Evolutionary conservation across 352 stramenopile genomes (phyloP).

Genomic region (Phytophthora vignae): DNA sequence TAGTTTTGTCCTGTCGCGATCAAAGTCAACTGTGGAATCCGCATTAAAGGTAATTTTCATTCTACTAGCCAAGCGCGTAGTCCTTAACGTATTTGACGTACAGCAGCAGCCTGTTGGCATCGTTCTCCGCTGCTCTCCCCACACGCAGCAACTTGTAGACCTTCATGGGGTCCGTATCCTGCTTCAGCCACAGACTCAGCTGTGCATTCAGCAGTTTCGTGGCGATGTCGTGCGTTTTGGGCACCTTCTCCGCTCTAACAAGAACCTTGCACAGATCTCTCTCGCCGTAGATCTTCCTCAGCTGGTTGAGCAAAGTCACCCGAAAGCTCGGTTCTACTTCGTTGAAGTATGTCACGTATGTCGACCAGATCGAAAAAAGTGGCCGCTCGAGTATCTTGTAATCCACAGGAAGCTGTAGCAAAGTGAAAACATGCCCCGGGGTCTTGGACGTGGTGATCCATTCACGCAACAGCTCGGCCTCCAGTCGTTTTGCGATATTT

Average conservation of each 20-base stretch:
- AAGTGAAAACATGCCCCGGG: conserved; percentile 6
- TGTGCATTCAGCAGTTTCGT: conserved; percentile 6
- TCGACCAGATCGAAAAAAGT: conserved; percentile 18
- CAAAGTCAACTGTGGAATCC: too few relatives aligned
- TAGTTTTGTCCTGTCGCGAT: too few relatives aligned
- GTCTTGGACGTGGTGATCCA: conserved; percentile 6
- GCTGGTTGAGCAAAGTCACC: conserved; percentile 1
- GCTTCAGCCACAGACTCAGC: not conserved
- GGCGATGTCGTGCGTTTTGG: conserved; percentile 11
- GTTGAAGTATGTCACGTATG: conserved; percentile 11
- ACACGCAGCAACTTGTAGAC: conserved; percentile 1
- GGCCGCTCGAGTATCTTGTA: conserved; percentile 6
- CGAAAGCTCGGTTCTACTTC: conserved; percentile 7
- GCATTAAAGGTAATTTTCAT: too few relatives aligned
- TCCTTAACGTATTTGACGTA: not conserved
- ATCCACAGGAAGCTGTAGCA: conserved; percentile 2
- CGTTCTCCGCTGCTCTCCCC: not conserved
- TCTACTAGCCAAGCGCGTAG: not conserved
- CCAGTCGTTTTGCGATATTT: conserved; percentile 9
- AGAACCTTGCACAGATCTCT: conserved; percentile 13
- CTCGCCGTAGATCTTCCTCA: conserved; percentile 14
- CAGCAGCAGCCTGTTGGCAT: not conserved
- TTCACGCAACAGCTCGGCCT: conserved; percentile 12
- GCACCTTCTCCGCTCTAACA: not conserved
- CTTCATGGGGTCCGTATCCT: not conserved